Evolutionary conservation across 495 filamentous ascomycete genomes (phyloP).

Genomic region (Talaromyces liani): DNA sequence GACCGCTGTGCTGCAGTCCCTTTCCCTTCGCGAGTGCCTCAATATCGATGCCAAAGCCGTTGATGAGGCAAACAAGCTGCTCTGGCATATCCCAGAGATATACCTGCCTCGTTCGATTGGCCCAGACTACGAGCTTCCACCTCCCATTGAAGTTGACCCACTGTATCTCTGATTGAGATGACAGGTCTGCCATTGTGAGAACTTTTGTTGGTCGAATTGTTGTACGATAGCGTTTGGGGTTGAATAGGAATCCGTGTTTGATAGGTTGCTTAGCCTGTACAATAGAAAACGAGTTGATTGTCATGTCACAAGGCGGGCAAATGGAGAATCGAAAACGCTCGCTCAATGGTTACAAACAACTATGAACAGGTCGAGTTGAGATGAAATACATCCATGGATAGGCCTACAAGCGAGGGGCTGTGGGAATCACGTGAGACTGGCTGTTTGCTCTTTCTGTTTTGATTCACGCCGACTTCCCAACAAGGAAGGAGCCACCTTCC

Average conservation of each 20-base stretch:
- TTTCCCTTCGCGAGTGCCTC: slow-evolving; percentile 26
- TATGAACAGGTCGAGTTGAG: not conserved
- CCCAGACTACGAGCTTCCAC: not conserved
- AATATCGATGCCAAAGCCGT: slow-evolving; percentile 20
- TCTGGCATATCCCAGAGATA: slow-evolving; percentile 27
- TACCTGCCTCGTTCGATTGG: slow-evolving; percentile 17
- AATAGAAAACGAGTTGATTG: not conserved
- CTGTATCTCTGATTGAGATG: not conserved
- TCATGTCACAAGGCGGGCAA: not conserved
- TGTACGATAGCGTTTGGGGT: not conserved
- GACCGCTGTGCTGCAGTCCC: slow-evolving; percentile 14
- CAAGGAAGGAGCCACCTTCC: not conserved
- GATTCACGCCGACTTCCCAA: not conserved
- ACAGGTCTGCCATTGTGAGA: not conserved
- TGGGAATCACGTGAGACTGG: not conserved
- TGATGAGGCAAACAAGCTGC: slow-evolving; percentile 18
- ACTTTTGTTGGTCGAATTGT: not conserved
- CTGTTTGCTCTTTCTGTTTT: not conserved
- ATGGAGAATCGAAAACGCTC: not conserved
- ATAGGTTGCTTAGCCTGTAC: not conserved
- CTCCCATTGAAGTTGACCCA: slow-evolving; percentile 25
- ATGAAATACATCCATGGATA: not conserved
- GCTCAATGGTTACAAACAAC: not conserved
- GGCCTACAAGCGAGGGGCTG: not conserved
- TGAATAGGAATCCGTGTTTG: not conserved